These are phyloP conservation scores for Dipteronia sinensis DNA, from an alignment of 345 rosid species.

Conservation along the genomic window DNA sequence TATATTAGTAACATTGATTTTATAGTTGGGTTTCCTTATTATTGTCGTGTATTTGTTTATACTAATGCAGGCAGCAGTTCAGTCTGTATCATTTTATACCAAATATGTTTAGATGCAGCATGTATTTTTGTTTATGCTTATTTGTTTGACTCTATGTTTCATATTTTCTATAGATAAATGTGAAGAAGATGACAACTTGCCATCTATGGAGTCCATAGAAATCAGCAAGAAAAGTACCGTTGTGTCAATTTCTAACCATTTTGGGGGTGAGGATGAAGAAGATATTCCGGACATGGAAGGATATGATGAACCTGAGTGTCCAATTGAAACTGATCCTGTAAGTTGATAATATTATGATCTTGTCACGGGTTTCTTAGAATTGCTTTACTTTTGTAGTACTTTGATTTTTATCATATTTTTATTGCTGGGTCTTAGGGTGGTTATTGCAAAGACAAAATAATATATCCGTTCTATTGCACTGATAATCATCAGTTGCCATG, in stretches of 20 bases:
- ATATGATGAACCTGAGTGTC: constrained; percentile 74
- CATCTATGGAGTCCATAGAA: constrained; percentile 85
- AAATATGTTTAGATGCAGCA: background rate
- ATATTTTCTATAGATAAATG: constrained; percentile 47
- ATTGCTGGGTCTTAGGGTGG: background rate
- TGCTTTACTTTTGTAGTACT: background rate
- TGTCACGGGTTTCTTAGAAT: background rate
- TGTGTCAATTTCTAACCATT: constrained; percentile 74
- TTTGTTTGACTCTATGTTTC: constrained; percentile 8
- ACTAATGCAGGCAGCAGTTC: background rate
- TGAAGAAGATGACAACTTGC: constrained; percentile 79
- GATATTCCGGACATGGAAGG: constrained; percentile 96
- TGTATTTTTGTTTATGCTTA: background rate
- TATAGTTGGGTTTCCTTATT: background rate
- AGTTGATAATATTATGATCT: constrained; percentile 15
- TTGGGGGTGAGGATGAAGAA: constrained; percentile 85
- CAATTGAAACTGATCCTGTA: constrained; percentile 76
- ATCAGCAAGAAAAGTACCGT: constrained; percentile 54
- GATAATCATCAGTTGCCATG: background rate
- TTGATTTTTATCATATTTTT: background rate
- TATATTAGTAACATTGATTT: background rate
- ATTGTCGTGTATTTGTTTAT: background rate
- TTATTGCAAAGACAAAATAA: background rate
- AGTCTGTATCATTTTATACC: background rate
- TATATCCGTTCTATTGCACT: background rate